Evolutionary conservation across 352 stramenopile species (phyloP).

Genomic region (Phytophthora litchii): DNA sequence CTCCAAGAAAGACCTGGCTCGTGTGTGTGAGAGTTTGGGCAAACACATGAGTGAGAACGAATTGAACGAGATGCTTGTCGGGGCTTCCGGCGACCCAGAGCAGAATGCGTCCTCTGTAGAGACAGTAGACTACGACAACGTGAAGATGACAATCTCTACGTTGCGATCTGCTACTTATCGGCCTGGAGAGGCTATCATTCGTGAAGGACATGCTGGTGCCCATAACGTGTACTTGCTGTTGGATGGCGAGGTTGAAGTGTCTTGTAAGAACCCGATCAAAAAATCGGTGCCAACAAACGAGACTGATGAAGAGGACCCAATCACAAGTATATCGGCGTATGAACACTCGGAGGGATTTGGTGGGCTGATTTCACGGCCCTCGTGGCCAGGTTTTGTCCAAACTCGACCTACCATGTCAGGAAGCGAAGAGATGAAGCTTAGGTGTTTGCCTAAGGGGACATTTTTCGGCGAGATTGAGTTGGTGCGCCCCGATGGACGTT

Average conservation of each 20-base stretch:
- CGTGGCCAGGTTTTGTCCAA: slow-evolving; percentile 34
- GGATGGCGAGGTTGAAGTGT: slow-evolving; percentile 80
- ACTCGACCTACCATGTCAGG: slow-evolving; percentile 16
- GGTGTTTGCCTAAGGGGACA: slow-evolving; percentile 65
- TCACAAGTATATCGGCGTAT: slow-evolving; percentile 29
- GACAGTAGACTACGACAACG: slow-evolving; percentile 75
- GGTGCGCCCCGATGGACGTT: slow-evolving; percentile 65
- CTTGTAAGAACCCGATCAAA: slow-evolving; percentile 78
- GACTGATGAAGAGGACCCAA: slow-evolving; percentile 19
- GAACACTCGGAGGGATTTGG: slow-evolving; percentile 39
- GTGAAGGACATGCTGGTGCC: slow-evolving; percentile 66
- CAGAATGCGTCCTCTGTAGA: slow-evolving; percentile 55
- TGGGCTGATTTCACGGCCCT: slow-evolving; percentile 32
- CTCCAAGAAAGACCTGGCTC: slow-evolving; percentile 73
- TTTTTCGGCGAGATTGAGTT: slow-evolving; percentile 87
- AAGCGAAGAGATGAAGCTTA: slow-evolving; percentile 62
- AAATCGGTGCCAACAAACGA: slow-evolving; percentile 20
- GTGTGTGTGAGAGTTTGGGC: slow-evolving; percentile 75
- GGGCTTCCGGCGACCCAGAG: slow-evolving; percentile 74
- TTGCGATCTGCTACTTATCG: slow-evolving; percentile 70
- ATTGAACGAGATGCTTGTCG: slow-evolving; percentile 85
- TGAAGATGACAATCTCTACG: slow-evolving; percentile 85
- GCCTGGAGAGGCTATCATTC: slow-evolving; percentile 75
- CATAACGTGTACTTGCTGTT: slow-evolving; percentile 82
- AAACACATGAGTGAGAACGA: slow-evolving; percentile 77